phyloP scores from a whole-genome alignment of 495 filamentous ascomycete species.

The Aspergillus carlsbadensis region DNA sequence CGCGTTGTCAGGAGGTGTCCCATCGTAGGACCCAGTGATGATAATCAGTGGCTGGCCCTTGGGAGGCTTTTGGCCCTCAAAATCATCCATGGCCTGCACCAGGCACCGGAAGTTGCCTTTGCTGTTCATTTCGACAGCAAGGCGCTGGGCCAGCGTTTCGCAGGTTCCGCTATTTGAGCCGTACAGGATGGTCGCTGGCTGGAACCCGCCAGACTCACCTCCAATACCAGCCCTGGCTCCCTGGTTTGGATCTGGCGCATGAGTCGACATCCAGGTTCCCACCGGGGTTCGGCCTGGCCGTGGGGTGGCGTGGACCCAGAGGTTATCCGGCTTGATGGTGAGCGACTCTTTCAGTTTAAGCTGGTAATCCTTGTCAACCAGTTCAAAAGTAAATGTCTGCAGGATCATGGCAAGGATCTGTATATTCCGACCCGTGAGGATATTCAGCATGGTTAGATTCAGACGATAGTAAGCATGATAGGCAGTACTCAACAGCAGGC shows the following conservation, averaged over 20 bases:
- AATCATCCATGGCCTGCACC: not conserved
- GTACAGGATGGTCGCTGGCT: constrained; percentile 6
- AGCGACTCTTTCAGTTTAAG: constrained; percentile 66
- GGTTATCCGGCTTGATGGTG: constrained; percentile 74
- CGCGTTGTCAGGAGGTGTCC: constrained; percentile 18
- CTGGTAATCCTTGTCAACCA: constrained; percentile 55
- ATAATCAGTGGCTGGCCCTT: constrained; percentile 9
- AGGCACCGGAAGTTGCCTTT: too few species aligned
- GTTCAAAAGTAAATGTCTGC: constrained; percentile 60
- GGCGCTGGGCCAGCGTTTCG: constrained; percentile 1
- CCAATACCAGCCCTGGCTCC: too few species aligned
- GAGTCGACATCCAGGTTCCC: not conserved
- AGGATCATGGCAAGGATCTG: constrained; percentile 57
- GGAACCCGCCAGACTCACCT: not conserved
- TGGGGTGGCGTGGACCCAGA: constrained; percentile 65
- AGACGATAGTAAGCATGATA: too few species aligned
- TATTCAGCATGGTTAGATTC: too few species aligned
- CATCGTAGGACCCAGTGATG: constrained; percentile 16
- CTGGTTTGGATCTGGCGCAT: too few species aligned
- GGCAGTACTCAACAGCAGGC: too few species aligned
- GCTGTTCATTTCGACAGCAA: constrained; percentile 3
- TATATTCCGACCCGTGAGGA: too few species aligned
- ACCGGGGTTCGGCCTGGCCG: constrained; percentile 58
- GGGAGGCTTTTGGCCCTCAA: too few species aligned
- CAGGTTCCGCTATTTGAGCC: constrained; percentile 17